phyloP scores from a whole-genome alignment of 2,329 filamentous ascomycete species.

The Verticillium zaregamsianum region DNA sequence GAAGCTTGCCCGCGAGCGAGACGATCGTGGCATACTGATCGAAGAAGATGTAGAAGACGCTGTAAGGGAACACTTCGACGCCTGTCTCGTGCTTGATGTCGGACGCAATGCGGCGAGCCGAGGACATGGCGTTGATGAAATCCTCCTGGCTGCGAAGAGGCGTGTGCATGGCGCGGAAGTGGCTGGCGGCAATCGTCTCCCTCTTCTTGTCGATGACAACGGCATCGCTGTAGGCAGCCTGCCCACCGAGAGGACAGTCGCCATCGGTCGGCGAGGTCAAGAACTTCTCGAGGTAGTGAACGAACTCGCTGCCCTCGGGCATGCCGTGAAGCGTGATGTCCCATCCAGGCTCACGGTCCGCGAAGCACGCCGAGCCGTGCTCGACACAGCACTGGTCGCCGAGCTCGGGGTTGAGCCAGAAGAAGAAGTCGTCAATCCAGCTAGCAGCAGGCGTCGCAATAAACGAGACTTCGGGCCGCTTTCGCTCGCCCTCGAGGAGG shows the following conservation, averaged over 20 bases:
- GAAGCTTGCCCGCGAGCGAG: constrained; percentile 69
- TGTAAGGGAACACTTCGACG: constrained; percentile 90
- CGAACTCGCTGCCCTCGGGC: constrained; percentile 89
- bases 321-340: constrained; percentile 86
- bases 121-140: constrained; percentile 86
- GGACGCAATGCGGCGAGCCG: constrained; percentile 81
- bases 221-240: constrained; percentile 81
- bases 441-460: constrained; percentile 85
- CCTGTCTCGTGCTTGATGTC: constrained; percentile 69
- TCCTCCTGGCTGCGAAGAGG: constrained; percentile 84
- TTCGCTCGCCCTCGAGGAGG: constrained; percentile 89
- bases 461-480: constrained; percentile 81
- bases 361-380: constrained; percentile 71
- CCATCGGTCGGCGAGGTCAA: constrained; percentile 73
- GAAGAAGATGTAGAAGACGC: constrained; percentile 98
- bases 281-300: constrained; percentile 82
- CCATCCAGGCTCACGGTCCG: constrained; percentile 73
- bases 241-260: constrained; percentile 82
- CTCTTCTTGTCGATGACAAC: constrained; percentile 70
- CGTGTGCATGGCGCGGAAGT: constrained; percentile 89
- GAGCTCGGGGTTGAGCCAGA: constrained; percentile 84
- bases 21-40: constrained; percentile 92
- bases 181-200: constrained; percentile 70
- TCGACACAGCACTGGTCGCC: constrained; percentile 69
- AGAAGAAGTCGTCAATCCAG: constrained; percentile 91